Base-by-base conservation (phyloP, 176 grass and related monocot genomes). In the Miscanthus lutarioriparius region DNA sequence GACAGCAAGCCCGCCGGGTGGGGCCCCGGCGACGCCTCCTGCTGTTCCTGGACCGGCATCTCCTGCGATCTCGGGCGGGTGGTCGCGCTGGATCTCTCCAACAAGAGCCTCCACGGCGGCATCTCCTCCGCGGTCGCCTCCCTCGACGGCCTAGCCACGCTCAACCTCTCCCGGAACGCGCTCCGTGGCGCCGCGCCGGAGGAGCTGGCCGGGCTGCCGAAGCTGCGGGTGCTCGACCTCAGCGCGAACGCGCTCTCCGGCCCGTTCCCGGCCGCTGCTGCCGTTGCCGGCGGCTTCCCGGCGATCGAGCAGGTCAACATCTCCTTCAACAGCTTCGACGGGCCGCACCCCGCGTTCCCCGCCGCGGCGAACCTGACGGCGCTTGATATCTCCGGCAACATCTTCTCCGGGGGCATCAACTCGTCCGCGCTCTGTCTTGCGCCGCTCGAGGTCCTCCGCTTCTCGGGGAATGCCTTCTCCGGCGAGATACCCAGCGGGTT, bases 41-140 rank as follows among this genome's bases (percentile, higher is more conserved):
- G 93, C 86, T 98, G 96, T 37, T 77, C 85, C 2, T 98, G 96
- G 96, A 27, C 75, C 13, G 96, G 96, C 63, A 88, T 98, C 1
- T 15, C 70, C 59, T 98, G 96, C 66, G 81, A 75, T 43, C 54
- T 76, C 44, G 49, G 83, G 62, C 87, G 83, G 80, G 96, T 98
- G 20, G 80, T 89, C 8, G 88, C 14, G 49, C 63, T 98, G 81
- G 87, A 95, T 90, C 93, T 98, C 64, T 80, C 70, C 70, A 87
- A 90, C 70, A 87, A 39, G 83, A 92, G 70, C 51, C 87, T 97
- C 61, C 82, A 76, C 3, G 95, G 95, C 63, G 76, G 13, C 64
- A 49, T 97, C 67, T 70, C 74, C 64, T 19, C 80, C 59, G 90
- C 90, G 4, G 10, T 97, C 62, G 81, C 67, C 43, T 86, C 84